Conservation (phyloP, 768 basidiomycete species). For the Boletus tylopilopsis region DNA sequence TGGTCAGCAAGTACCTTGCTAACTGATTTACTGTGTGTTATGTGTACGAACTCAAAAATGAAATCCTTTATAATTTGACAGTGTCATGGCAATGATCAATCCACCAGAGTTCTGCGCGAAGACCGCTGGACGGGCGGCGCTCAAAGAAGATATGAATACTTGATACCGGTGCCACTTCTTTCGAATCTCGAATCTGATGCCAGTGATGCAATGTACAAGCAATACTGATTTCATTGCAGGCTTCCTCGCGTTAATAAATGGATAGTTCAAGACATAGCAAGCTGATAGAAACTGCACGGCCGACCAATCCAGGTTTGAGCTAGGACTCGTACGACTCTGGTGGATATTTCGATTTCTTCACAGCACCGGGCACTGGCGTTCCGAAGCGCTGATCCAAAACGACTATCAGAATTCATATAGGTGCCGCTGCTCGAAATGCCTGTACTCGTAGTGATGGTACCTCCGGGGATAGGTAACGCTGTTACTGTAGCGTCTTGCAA, state of each 20-base stretch:
- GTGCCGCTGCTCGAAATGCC: neutral
- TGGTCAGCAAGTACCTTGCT: too few species aligned
- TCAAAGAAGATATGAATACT: slow-evolving; percentile 11
- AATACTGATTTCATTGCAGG: slow-evolving; percentile 5
- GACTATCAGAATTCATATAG: slow-evolving; percentile 2
- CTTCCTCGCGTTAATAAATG: slow-evolving; percentile 8
- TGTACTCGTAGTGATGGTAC: neutral
- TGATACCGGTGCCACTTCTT: slow-evolving; percentile 25
- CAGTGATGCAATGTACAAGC: slow-evolving; percentile 7
- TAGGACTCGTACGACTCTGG: slow-evolving; percentile 14
- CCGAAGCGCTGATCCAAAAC: slow-evolving; percentile 8
- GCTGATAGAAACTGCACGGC: neutral
- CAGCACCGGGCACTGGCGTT: slow-evolving; percentile 4
- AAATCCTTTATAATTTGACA: too few species aligned
- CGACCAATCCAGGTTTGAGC: neutral
- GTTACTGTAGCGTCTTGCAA: neutral
- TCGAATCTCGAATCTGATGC: slow-evolving; percentile 10
- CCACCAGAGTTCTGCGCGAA: neutral
- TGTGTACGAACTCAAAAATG: too few species aligned
- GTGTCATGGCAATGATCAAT: slow-evolving; percentile 1
- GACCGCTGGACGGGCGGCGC: slow-evolving; percentile 14
- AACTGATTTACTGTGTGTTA: too few species aligned
- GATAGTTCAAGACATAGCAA: slow-evolving; percentile 13
- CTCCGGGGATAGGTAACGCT: neutral
- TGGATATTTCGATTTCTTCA: neutral